A percentile compares a stretch with the other conserved stretches of the same genome.
These are phyloP conservation scores for Lepidium didymum DNA, from an alignment of 345 rosid species.

Conservation along the genomic window DNA sequence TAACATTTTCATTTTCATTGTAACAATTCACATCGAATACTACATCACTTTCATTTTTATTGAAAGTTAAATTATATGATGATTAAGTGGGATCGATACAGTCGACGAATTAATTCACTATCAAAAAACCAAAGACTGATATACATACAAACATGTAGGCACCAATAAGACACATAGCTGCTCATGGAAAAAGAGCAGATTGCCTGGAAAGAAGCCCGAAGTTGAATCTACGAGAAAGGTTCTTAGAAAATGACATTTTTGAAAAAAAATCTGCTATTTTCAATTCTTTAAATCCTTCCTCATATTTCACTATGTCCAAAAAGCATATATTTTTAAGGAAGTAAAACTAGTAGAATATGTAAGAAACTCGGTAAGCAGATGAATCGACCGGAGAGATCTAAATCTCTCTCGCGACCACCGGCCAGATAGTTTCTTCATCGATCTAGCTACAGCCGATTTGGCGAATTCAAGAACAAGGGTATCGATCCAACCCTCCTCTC, in stretches of 20 bases:
- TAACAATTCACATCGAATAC: background rate
- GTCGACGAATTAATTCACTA: too few relatives aligned
- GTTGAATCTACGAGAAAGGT: constrained; percentile 10
- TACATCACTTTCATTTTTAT: background rate
- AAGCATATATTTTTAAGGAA: too few relatives aligned
- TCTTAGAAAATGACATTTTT: background rate
- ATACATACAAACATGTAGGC: too few relatives aligned
- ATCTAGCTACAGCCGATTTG: constrained; percentile 68
- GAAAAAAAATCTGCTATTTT: background rate
- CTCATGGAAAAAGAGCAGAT: constrained; percentile 7
- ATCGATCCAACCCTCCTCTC: constrained; percentile 37
- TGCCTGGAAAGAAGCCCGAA: constrained; percentile 17
- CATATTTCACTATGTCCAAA: background rate
- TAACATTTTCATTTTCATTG: too few relatives aligned
- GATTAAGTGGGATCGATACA: background rate
- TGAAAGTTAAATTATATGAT: background rate
- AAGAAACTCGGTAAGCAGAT: constrained; percentile 93
- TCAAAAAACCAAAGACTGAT: too few relatives aligned
- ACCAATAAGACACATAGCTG: constrained; percentile 23
- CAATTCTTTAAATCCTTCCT: constrained; percentile 23
- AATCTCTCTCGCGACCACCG: constrained; percentile 48
- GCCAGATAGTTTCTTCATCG: constrained; percentile 60
- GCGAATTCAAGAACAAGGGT: constrained; percentile 55
- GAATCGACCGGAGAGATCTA: constrained; percentile 35
- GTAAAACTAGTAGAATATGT: constrained; percentile 16